Evolutionary conservation across 2,329 filamentous ascomycete genomes (phyloP), one percentile per base, ranked within the genome.

Genomic region (Fusarium sp.): DNA sequence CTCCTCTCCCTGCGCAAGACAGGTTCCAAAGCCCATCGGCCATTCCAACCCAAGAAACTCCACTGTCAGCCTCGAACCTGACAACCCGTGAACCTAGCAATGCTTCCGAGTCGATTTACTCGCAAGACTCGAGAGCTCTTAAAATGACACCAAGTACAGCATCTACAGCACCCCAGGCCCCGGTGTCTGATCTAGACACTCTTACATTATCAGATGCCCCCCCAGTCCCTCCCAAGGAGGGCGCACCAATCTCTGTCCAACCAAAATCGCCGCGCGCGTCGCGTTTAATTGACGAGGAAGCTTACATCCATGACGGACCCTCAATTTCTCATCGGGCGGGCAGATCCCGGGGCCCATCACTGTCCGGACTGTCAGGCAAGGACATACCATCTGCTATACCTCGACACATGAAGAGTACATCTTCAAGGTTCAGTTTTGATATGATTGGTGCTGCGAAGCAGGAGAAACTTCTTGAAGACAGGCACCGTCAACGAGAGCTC

Each of bases 401-500:
- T 4, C 86, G 82, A 64, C 88, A 91, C 67, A 91, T 91, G 88
- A 91, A 90, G 79, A 94, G 92, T 77, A 92, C 90, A 13, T 92
- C 92, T 0, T 94, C 91, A 0, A 85, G 92, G 16, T 94, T 95
- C 76, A 94, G 92, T 74, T 95, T 95, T 74, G 92, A 94, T 74
- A 92, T 94, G 84, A 87, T 90, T 18, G 91, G 90, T 8, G 88
- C 88, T 8, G 91, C 91, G 16, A 86, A 88, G 63, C 85, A 90
- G 73, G 89, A 91, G 78, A 91, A 90, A 78, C 78, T 91, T 40
- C 81, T 94, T 43, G 93, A 94, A 77, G 92, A 93, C 72, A 87
- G 89, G 49, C 91, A 94, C 77, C 84, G 90, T 18, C 87, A 91
- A 70, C 88, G 89, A 57, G 88, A 90, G 66, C 82, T 90, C 30